Evolutionary conservation across 768 basidiomycete species (phyloP).

Genomic region (Coprinopsis cinerea): DNA sequence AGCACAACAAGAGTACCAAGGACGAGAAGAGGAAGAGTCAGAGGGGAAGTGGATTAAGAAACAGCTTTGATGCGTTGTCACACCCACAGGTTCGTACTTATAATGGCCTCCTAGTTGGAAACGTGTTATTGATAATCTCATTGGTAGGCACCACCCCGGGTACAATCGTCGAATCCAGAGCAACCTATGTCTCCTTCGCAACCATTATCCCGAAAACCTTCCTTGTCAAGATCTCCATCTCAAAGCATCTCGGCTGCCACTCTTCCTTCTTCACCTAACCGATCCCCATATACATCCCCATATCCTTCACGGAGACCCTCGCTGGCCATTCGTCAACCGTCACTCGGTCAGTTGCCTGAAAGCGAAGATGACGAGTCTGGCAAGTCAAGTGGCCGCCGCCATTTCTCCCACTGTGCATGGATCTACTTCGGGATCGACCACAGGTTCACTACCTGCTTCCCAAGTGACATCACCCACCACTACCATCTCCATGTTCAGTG

Average conservation of each 20-base stretch:
- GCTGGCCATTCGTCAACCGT: constrained; percentile 12
- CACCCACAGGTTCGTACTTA: too few species aligned
- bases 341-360: constrained; percentile 9
- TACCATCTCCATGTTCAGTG: too few species aligned
- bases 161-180: too few species aligned
- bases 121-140: too few species aligned
- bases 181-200: too few species aligned
- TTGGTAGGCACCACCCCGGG: too few species aligned
- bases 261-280: neutral
- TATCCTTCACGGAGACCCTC: constrained; percentile 12
- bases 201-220: neutral
- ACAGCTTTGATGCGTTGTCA: too few species aligned
- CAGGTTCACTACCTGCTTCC: too few species aligned
- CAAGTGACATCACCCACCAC: too few species aligned
- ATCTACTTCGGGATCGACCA: too few species aligned
- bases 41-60: neutral
- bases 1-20: neutral
- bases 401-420: neutral
- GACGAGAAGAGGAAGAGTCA: neutral
- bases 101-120: too few species aligned
- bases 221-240: neutral
- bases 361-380: constrained; percentile 5
- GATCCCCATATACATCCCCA: neutral
- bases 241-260: neutral
- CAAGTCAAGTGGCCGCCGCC: too few species aligned